Evolutionary conservation across 371 early-diverging fungal genomes (phyloP).

Genomic region (Syncephalastrum monosporum): DNA sequence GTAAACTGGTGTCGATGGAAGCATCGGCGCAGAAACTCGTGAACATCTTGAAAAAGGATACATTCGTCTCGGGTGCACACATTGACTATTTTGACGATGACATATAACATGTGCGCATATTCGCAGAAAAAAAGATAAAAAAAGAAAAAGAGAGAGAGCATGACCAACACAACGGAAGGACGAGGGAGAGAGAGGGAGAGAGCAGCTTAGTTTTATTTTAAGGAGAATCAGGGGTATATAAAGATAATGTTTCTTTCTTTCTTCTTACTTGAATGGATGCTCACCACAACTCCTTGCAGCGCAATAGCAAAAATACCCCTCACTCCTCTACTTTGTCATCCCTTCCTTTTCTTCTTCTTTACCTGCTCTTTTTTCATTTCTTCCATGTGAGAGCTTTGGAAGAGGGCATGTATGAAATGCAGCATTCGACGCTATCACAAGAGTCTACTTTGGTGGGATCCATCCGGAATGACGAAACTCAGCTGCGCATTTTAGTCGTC

Average conservation of each 20-base stretch:
- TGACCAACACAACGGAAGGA: conserved; percentile 2
- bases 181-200: background rate
- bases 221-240: conserved; percentile 4
- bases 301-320: background rate
- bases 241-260: conserved; percentile 4
- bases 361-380: background rate
- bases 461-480: conserved; percentile 19
- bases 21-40: conserved; percentile 68
- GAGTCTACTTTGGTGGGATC: conserved; percentile 5
- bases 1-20: conserved; percentile 72
- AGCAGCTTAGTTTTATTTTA: too few species aligned
- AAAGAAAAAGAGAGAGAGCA: conserved; percentile 1
- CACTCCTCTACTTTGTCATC: conserved; percentile 1
- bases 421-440: too few species aligned
- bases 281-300: background rate
- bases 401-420: background rate
- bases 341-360: conserved; percentile 8
- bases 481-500: conserved; percentile 21
- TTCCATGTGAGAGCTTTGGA: conserved; percentile 3
- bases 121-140: conserved; percentile 1
- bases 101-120: conserved; percentile 1
- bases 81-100: conserved; percentile 78
- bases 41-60: conserved; percentile 49
- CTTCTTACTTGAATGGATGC: background rate
- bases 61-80: conserved; percentile 75